Conservation (phyloP, 495 filamentous ascomycete species). For the Endocarpon pusillum region DNA sequence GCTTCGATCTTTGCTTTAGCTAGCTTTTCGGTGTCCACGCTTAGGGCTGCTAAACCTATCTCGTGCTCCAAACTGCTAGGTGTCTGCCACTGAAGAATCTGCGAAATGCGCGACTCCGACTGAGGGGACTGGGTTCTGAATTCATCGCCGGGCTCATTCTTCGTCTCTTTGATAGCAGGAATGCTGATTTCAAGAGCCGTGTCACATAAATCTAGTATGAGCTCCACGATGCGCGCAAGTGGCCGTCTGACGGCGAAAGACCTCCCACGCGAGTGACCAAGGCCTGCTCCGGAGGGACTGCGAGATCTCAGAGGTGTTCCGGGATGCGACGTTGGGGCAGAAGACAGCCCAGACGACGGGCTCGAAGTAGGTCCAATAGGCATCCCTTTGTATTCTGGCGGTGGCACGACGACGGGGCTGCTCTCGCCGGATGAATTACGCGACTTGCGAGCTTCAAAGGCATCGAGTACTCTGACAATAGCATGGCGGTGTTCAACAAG, state of each 20-base stretch:
- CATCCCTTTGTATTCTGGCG: conserved; percentile 81
- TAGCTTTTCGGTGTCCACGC: conserved; percentile 69
- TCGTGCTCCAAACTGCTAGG: conserved; percentile 87
- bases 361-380: conserved; percentile 48
- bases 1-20: conserved; percentile 82
- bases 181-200: conserved; percentile 90
- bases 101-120: conserved; percentile 79
- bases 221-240: conserved; percentile 77
- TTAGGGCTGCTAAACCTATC: conserved; percentile 73
- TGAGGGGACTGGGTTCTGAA: conserved; percentile 87
- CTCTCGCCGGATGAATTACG: conserved; percentile 42
- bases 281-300: conserved; percentile 56
- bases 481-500: conserved; percentile 84
- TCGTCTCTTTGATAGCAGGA: conserved; percentile 71
- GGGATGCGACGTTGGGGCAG: conserved; percentile 52
- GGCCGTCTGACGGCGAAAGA: conserved; percentile 82
- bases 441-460: conserved; percentile 64
- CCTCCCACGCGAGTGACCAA: conserved; percentile 56
- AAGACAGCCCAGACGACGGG: conserved; percentile 41
- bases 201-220: conserved; percentile 88
- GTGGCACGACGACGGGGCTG: conserved; percentile 25
- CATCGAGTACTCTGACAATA: conserved; percentile 92
- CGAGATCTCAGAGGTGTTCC: conserved; percentile 55
- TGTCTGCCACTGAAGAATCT: conserved; percentile 90
- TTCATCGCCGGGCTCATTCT: conserved; percentile 44